Conservation (phyloP, 2,329 filamentous ascomycete genomes). For the Hypoxylon sp. region DNA sequence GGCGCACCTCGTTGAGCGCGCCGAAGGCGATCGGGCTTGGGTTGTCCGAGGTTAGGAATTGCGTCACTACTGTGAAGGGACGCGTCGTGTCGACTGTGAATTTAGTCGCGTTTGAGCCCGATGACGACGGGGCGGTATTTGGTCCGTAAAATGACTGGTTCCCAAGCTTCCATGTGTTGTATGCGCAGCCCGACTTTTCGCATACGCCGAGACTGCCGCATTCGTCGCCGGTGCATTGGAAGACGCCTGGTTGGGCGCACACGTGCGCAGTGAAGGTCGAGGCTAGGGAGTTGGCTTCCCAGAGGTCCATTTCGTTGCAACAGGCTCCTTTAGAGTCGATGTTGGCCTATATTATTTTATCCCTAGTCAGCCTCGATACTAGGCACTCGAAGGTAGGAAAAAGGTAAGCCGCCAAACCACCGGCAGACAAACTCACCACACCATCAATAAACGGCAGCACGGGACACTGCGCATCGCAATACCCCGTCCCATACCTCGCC, state of each 20-base stretch:
- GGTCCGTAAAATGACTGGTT: slow-evolving; percentile 48
- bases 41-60: slow-evolving; percentile 50
- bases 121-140: neutral
- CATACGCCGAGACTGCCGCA: slow-evolving; percentile 53
- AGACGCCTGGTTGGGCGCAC: slow-evolving; percentile 61
- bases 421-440: slow-evolving; percentile 55
- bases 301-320: slow-evolving; percentile 77
- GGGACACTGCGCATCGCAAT: slow-evolving; percentile 70
- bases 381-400: neutral
- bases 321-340: slow-evolving; percentile 70
- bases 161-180: slow-evolving; percentile 55
- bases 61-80: slow-evolving; percentile 49
- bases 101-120: slow-evolving; percentile 8
- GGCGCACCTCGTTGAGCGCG: slow-evolving; percentile 59
- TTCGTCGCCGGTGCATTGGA: slow-evolving; percentile 55
- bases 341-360: slow-evolving; percentile 63
- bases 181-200: slow-evolving; percentile 56
- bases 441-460: slow-evolving; percentile 62
- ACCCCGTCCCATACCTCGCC: slow-evolving; percentile 71
- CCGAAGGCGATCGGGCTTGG: slow-evolving; percentile 32
- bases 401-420: neutral
- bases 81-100: slow-evolving; percentile 48
- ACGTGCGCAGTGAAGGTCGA: slow-evolving; percentile 71
- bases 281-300: slow-evolving; percentile 73
- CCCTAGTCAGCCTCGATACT: neutral